Conservation (phyloP, 2,329 filamentous ascomycete species). For the Laburnicola sp. region DNA sequence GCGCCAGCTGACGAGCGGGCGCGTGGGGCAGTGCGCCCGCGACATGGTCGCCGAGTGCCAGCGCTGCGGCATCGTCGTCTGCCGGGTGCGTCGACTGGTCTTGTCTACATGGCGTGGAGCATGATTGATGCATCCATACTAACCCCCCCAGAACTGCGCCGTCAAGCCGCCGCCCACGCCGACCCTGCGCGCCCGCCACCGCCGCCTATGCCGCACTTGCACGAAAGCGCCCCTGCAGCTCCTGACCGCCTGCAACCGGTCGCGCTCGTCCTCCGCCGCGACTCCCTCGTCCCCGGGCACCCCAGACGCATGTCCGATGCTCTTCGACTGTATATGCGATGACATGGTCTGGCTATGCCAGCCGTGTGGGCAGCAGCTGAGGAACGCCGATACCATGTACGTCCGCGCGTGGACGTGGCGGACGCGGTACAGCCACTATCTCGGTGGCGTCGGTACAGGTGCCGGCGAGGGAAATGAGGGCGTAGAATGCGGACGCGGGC, state of each 20-base stretch:
- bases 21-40: conserved; percentile 76
- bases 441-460: conserved; percentile 80
- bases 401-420: conserved; percentile 84
- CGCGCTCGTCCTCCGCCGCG: conserved; percentile 22
- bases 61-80: conserved; percentile 75
- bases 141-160: conserved; percentile 73
- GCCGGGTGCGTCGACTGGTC: conserved; percentile 64
- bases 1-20: conserved; percentile 59
- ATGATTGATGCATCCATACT: conserved; percentile 9
- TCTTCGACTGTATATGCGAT: conserved; percentile 57
- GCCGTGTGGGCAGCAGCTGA: conserved; percentile 75
- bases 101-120: background rate
- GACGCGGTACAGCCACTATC: conserved; percentile 75
- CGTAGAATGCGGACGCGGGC: conserved; percentile 81
- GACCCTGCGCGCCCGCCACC: conserved; percentile 72
- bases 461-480: conserved; percentile 87
- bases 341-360: conserved; percentile 81
- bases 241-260: conserved; percentile 45
- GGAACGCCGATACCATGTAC: conserved; percentile 61
- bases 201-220: conserved; percentile 78
- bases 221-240: conserved; percentile 68
- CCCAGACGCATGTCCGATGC: conserved; percentile 21
- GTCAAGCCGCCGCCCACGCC: conserved; percentile 75
- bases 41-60: conserved; percentile 86
- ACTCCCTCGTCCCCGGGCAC: conserved; percentile 29